Evolutionary conservation across 2,329 filamentous ascomycete species (phyloP), one percentile per base, ranked within the genome.

Genomic region (Colletotrichum scovillei): DNA sequence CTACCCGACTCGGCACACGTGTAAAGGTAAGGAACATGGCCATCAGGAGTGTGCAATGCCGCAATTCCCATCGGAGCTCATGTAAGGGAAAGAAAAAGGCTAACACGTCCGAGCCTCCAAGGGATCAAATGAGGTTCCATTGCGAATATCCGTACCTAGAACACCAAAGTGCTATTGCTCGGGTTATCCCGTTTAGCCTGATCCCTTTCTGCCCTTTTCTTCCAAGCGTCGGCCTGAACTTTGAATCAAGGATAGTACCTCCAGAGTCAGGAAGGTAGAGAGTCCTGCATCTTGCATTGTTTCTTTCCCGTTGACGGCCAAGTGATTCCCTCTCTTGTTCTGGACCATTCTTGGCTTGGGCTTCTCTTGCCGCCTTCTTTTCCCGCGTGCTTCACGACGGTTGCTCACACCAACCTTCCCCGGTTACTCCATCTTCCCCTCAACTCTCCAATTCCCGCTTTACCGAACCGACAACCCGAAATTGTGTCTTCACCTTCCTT

Each of bases 1-100:
- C 30, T 64, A 22, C 59, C 59, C 64, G 49, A 49, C 16, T 69
- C 66, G 66, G 46, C 28, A 60, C 63, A 67, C 32, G 62, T 67
- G 68, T 67, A 65, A 16, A 35, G 26, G 52, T 35, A 66, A 38
- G 35, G 38, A 58, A 19, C 32, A 38, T 49, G 22, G 26, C 42
- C 35, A 57, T 49, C n/a, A 26, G 30, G 30, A 28, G 38, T 24
- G 32, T 24, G 32, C 24, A 57, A 58, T 53, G 19, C 38, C 28
- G 28, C 22, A 46, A 32, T 12, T 14, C 19, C 8, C 7, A 16
- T 22, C n/a, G 16, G 19, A 63, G 9, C 42, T 38, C 57, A 24
- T 59, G 30, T 38, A 35, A 35, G 32, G 32, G 32, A 12, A 35
- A 35, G 11, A 35, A 35, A 35, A 35, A 35, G 32, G 19, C 19